Base-by-base conservation (phyloP, 768 basidiomycete species). In the Cytidiella melzeri region DNA sequence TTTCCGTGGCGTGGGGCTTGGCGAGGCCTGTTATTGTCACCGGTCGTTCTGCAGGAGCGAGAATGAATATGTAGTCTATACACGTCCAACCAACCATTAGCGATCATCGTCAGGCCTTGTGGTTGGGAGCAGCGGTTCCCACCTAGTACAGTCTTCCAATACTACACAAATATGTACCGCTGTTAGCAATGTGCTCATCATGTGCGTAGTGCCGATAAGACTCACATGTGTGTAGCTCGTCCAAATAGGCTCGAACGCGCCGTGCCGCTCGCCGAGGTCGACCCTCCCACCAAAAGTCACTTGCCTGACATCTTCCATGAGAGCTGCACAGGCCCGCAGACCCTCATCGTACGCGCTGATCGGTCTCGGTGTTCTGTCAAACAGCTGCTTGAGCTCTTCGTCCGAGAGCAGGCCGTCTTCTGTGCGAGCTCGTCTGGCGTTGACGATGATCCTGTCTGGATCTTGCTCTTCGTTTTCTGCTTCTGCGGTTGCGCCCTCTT, bases 61-160 rank as follows among this genome's bases (percentile, higher is more conserved):
- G 56, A 43, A 94, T 69, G 63, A 96, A 92, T 45, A 98, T 88
- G 63, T 97, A 98, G 70, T 96, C 94, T 94, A 40, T 42, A n/a
- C n/a, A n/a, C n/a, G n/a, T n/a, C 23, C 48, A 46, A 13, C 51
- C 45, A 42, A 48, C 23, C 47, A 15, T 23, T 25, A 46, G 27
- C 25, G 39, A 25, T 48, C 20, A 27, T 20, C 9, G 13, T 24
- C 36, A 27, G 47, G 15, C 30, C 7, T 39, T 34, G 53, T 20
- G 41, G 21, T 30, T 5, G 41, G 47, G 11, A 43, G 10, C 30
- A 10, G 28, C 28, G 47, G 13, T 1, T 61, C 70, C 52, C 57
- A 87, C 92, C 92, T 61, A 94, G 62, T 3, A 86, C 84, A 7
- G 84, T 68, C 59, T 87, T 79, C 90, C 91, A 94, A 59, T 83